Conservation (phyloP, 192 early-diverging fungal genomes). For the Gryganskiella cystojenkinii region DNA sequence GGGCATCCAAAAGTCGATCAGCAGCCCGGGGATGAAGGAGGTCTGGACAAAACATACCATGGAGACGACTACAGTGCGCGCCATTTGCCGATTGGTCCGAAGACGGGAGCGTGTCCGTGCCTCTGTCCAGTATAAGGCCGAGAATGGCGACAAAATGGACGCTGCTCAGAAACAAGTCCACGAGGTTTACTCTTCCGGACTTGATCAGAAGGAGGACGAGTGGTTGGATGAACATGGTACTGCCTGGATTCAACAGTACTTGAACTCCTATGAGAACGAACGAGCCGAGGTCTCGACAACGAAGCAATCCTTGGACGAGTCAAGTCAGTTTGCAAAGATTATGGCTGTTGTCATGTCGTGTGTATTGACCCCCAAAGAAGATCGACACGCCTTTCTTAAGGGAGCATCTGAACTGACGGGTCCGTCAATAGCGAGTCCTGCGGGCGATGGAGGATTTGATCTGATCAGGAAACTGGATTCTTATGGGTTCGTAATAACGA, state of each 20-base stretch:
- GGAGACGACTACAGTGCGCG: slow-evolving; percentile 29
- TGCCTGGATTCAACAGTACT: slow-evolving; percentile 31
- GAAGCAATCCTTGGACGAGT: slow-evolving; percentile 9
- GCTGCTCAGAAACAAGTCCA: slow-evolving; percentile 33
- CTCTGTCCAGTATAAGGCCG: slow-evolving; percentile 21
- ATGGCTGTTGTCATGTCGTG: slow-evolving; percentile 42
- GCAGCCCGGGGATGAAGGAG: slow-evolving; percentile 23
- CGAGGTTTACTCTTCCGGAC: slow-evolving; percentile 39
- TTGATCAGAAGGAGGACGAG: slow-evolving; percentile 45
- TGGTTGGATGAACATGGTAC: slow-evolving; percentile 43
- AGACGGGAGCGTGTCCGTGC: slow-evolving; percentile 29
- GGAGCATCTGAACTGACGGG: neutral
- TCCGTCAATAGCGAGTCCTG: neutral
- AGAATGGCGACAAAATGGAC: slow-evolving; percentile 27
- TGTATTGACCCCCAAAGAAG: slow-evolving; percentile 25
- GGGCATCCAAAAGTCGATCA: slow-evolving; percentile 39
- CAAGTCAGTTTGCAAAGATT: slow-evolving; percentile 29
- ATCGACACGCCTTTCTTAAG: slow-evolving; percentile 24
- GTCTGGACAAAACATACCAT: slow-evolving; percentile 37
- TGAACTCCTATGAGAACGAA: slow-evolving; percentile 17
- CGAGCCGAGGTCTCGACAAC: neutral
- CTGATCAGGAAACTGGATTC: slow-evolving; percentile 26
- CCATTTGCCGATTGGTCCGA: slow-evolving; percentile 34
- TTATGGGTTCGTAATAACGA: slow-evolving; percentile 37
- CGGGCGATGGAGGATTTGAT: slow-evolving; percentile 14